Base-by-base conservation (phyloP, 2,329 filamentous ascomycete species). In the Ambrosiella cleistominuta region DNA sequence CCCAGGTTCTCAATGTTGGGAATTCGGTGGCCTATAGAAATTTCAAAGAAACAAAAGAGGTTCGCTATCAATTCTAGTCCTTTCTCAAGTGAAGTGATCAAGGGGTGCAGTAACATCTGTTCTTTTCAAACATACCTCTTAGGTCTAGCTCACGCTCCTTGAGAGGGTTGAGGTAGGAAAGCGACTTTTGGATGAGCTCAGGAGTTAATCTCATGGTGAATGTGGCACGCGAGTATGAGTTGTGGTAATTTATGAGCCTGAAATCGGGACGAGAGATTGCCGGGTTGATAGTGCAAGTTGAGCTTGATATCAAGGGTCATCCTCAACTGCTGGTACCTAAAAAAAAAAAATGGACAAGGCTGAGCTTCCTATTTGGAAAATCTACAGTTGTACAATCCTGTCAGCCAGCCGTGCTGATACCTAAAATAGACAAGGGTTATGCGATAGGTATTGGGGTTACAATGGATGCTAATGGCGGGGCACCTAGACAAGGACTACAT, bases 111-210 rank as follows among this genome's bases (percentile, higher is more conserved):
- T 87, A 95, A 88, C 82, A 95, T 93, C 89, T 91, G 87, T 78
- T 83, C 88, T 88, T 95, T 88, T 86, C 86, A 73, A 73, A 79
- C 89, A 82, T 86, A 97, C 93, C 93, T 95, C 93, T 84, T 67
- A 98, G 88, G 78, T 97, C 90, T 71, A 98, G 82, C 81, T 98
- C 93, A 72, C 93, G 88, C 80, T 98, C 93, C 75, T 93, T 95
- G 72, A 98, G 81, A 70, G 91, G 90, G 74, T 97, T 98, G 74
- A 97, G 86, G 79, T 96, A 98, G 71, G 91, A 96, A 65, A 95
- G 85, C 69, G 93, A 95, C 72, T 82, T 83, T 72, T 88, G 82
- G 74, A 98, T 94, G 68, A 97, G 83, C 72, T 97, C 93, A 65
- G 88, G 84, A 63, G 91, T 96, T 74, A 98, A 83, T 78, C 91